Evolutionary conservation across 208 protist genomes (phyloP).

Genomic region (Kentomonas sorsogonicus): DNA sequence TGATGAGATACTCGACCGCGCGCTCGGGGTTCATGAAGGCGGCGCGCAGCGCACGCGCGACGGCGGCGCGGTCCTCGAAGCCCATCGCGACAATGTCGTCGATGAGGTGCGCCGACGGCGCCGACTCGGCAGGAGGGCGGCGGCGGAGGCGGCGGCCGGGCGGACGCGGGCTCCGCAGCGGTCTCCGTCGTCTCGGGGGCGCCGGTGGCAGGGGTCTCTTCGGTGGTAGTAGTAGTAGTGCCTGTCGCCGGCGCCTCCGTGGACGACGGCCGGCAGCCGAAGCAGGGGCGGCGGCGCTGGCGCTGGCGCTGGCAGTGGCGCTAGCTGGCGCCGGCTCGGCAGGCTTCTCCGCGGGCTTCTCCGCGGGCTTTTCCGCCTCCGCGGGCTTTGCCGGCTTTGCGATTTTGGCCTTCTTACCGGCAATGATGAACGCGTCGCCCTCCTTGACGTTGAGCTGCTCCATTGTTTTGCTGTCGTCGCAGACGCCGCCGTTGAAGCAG

Average conservation of each 20-base stretch:
- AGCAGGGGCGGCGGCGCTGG: conserved; percentile 1
- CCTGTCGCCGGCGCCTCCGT: conserved; percentile 2
- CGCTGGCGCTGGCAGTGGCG: neutral
- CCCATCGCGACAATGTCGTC: conserved; percentile 82
- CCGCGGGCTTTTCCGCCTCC: conserved; percentile 7
- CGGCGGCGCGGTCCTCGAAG: conserved; percentile 72
- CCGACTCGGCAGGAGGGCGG: neutral
- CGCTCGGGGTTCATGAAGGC: conserved; percentile 85
- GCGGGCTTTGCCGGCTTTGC: conserved; percentile 24
- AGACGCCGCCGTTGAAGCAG: conserved; percentile 65
- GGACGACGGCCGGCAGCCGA: conserved; percentile 5
- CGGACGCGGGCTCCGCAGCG: conserved; percentile 1
- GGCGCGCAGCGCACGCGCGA: conserved; percentile 70
- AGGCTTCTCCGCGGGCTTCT: conserved; percentile 6
- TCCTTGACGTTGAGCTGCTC: conserved; percentile 39
- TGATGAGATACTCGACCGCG: conserved; percentile 83
- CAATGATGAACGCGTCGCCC: conserved; percentile 53
- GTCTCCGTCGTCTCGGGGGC: neutral
- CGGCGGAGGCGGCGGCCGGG: conserved; percentile 7
- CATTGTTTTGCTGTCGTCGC: conserved; percentile 58
- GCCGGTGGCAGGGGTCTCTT: neutral
- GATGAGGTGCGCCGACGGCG: conserved; percentile 52
- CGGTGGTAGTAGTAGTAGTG: neutral
- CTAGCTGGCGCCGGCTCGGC: conserved; percentile 3
- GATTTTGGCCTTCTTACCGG: conserved; percentile 68